Conservation (phyloP, 768 basidiomycete species). For the Amanita thiersii region DNA sequence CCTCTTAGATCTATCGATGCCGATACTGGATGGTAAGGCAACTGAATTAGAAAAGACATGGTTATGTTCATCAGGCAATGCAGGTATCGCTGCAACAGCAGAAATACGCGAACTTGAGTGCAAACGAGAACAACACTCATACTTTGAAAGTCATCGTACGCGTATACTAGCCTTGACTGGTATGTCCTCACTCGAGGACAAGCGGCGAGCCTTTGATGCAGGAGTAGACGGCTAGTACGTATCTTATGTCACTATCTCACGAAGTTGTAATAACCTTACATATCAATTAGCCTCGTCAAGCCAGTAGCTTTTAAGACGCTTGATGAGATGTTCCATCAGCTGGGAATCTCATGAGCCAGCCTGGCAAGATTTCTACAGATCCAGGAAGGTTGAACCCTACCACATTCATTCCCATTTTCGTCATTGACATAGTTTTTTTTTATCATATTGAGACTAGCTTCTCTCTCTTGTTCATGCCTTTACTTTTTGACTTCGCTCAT, state of each 20-base stretch:
- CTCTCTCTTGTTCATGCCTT: neutral
- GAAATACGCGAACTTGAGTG: conserved; percentile 51
- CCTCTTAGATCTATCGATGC: conserved; percentile 89
- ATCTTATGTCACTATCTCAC: neutral
- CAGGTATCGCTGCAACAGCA: conserved; percentile 76
- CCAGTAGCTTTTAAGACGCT: conserved; percentile 92
- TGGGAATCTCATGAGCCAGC: conserved; percentile 49
- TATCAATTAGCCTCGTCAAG: conserved; percentile 75
- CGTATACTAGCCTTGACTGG: conserved; percentile 87
- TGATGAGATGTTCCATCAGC: conserved; percentile 72
- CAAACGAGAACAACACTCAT: conserved; percentile 8
- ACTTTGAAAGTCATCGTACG: conserved; percentile 48
- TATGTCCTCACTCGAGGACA: conserved; percentile 90
- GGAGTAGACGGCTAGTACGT: conserved; percentile 95
- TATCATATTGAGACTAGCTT: conserved; percentile 3
- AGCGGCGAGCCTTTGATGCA: conserved; percentile 82
- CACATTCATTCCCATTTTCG: no score
- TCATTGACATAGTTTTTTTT: no score
- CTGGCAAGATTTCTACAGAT: no score
- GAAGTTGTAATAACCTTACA: conserved; percentile 4
- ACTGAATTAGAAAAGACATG: neutral
- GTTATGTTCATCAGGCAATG: neutral
- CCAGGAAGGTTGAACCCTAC: no score
- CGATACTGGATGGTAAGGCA: conserved; percentile 71
- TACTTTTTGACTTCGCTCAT: neutral